These are phyloP conservation scores for Acacia pycnantha DNA, from an alignment of 331 rosid genomes.

Conservation along the genomic window DNA sequence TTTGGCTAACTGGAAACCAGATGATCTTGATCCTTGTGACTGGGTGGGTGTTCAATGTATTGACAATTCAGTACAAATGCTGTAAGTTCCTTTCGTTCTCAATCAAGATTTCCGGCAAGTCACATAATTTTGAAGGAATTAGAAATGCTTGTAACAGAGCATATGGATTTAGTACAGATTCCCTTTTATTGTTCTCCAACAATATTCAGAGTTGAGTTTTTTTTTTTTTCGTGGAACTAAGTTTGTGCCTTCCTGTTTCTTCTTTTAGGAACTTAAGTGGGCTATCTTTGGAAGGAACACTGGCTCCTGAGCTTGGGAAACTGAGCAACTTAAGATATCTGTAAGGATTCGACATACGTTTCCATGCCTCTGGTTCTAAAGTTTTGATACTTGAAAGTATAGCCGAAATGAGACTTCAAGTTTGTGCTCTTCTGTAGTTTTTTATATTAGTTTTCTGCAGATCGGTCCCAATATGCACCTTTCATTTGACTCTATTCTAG, in stretches of 20 bases:
- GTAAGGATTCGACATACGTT: conserved; percentile 47
- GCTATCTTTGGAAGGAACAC: conserved; percentile 71
- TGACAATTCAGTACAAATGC: conserved; percentile 55
- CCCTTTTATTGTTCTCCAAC: background rate
- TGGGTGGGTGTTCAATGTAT: conserved; percentile 80
- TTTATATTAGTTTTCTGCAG: no score
- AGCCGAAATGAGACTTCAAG: no score
- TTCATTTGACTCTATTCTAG: no score
- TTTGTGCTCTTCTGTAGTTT: no score
- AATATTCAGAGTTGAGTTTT: background rate
- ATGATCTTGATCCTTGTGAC: conserved; percentile 62
- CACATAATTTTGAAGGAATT: background rate
- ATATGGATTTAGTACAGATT: background rate
- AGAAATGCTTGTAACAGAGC: background rate
- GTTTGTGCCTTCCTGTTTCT: conserved; percentile 25
- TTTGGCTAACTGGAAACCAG: conserved; percentile 69
- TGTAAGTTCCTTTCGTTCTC: conserved; percentile 57
- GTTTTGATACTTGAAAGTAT: background rate
- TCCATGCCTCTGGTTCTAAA: background rate
- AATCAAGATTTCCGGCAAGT: background rate
- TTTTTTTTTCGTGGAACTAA: background rate
- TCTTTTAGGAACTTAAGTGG: conserved; percentile 66
- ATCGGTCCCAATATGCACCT: no score
- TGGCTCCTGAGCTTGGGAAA: conserved; percentile 82
- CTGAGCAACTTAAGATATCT: conserved; percentile 62